A percentile compares a stretch with the other conserved stretches of the same genome.
Conservation (phyloP, 2,329 filamentous ascomycete genomes). For the Nothopassalora personata region DNA sequence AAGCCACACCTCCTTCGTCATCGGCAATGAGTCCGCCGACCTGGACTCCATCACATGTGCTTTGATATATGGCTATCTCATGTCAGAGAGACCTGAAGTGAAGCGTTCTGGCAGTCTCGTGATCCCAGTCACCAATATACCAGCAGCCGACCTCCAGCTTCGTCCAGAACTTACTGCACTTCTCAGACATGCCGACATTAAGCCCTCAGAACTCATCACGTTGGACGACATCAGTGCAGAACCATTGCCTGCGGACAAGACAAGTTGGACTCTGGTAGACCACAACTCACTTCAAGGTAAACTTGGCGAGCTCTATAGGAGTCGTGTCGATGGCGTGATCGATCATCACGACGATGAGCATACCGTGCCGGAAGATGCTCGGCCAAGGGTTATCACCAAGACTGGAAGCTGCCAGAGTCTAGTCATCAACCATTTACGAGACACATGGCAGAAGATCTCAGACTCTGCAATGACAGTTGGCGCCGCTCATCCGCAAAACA, state of each 20-base stretch:
- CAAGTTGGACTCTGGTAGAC: constrained; percentile 70
- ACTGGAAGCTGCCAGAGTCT: constrained; percentile 70
- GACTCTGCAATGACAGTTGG: constrained; percentile 33
- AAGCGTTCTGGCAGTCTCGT: constrained; percentile 50
- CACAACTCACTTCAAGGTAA: constrained; percentile 67
- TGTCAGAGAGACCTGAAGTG: constrained; percentile 51
- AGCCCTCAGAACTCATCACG: constrained; percentile 59
- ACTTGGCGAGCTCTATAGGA: constrained; percentile 50
- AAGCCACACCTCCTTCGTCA: constrained; percentile 44
- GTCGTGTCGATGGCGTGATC: constrained; percentile 58
- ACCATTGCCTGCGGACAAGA: constrained; percentile 49
- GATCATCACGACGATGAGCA: constrained; percentile 76
- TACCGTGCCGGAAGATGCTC: constrained; percentile 44
- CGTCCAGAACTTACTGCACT: constrained; percentile 67
- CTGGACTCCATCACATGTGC: constrained; percentile 75
- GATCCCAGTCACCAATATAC: constrained; percentile 69
- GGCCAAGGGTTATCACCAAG: constrained; percentile 58
- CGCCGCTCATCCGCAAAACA: constrained; percentile 37
- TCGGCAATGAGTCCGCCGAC: constrained; percentile 60
- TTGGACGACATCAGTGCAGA: constrained; percentile 50
- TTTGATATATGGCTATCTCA: constrained; percentile 68
- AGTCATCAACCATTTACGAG: constrained; percentile 55
- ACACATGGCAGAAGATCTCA: constrained; percentile 53
- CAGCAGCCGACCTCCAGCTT: constrained; percentile 61
- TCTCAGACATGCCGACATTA: constrained; percentile 56